Evolutionary conservation across 768 basidiomycete species (phyloP).

Genomic region (Exsudoporus frostii): DNA sequence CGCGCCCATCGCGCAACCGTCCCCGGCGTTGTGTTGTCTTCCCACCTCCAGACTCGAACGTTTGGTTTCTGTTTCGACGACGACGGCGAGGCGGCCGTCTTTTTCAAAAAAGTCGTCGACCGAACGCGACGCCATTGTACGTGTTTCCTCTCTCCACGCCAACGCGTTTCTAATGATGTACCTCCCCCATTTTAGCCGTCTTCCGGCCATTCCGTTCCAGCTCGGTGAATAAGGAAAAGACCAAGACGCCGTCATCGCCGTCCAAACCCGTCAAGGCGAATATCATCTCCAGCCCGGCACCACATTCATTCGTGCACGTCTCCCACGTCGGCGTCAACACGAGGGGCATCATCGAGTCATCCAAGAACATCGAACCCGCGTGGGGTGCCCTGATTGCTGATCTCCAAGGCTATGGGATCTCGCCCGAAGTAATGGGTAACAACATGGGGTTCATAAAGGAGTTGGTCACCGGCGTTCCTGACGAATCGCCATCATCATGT

Average conservation of each 20-base stretch:
- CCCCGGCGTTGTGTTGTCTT: not conserved
- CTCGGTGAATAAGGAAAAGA: conserved; percentile 26
- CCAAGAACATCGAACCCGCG: conserved; percentile 49
- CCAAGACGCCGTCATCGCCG: conserved; percentile 39
- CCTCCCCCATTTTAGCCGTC: conserved; percentile 14
- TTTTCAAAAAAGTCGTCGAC: conserved; percentile 59
- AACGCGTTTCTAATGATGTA: not conserved
- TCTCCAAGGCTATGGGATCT: conserved; percentile 40
- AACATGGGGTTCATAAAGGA: conserved; percentile 37
- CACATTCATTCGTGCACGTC: conserved; percentile 63
- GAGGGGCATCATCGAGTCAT: conserved; percentile 50
- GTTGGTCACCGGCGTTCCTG: conserved; percentile 15
- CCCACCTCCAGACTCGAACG: conserved; percentile 36
- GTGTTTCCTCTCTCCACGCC: not conserved
- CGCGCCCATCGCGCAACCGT: no score
- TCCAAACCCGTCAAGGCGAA: conserved; percentile 29
- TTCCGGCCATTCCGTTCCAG: conserved; percentile 28
- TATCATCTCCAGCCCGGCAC: conserved; percentile 56
- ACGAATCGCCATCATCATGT: conserved; percentile 11
- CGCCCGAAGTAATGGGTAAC: conserved; percentile 28
- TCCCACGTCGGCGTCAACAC: conserved; percentile 59
- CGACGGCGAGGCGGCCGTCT: conserved; percentile 54
- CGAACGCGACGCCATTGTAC: conserved; percentile 44
- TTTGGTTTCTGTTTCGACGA: conserved; percentile 59
- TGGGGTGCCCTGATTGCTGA: conserved; percentile 49